Evolutionary conservation across 257 asterid genomes (phyloP), one percentile per base, ranked within the genome.

Genomic region (Anisodus tanguticus): DNA sequence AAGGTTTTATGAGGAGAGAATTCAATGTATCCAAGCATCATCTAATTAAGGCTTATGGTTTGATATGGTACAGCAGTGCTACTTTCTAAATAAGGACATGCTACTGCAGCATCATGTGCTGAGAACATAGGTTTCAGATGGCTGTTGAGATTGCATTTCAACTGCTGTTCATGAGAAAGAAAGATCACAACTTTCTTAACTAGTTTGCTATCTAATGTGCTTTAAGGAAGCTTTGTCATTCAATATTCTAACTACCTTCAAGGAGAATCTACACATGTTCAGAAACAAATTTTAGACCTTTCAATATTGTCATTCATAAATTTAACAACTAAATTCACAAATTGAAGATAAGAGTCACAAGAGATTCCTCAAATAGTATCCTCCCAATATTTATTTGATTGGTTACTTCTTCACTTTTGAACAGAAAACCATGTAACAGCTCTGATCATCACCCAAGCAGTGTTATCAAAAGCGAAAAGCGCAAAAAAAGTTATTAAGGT

Each of bases 101-200:
- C 82, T 53, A 51, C 45, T 49, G 81, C 81, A 76, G 19, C 10
- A 16, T 8, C 62, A 51, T 76, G 6, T 11, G 62, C 58, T 47
- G 59, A 47, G 12, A 72, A n/a, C 41, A 47, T 19, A 47, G 80
- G 8, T 22, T 76, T 49, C 45, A 6, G 13, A 51, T 22, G 39
- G 81, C 43, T 51, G 62, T 51, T 53, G 81, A 76, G 45, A 51
- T 26, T 76, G 81, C 37, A 7, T 77, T 10, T 31, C 59, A 77
- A 13, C 45, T 26, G 82, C 15, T 53, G 64, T 77, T 13, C 63
- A 49, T 77, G 82, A 77, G 64, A 77, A 16, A 53, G 49, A 72
- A 71, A 51, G 47, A 77, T 77, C 64, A 53, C 82, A 74, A 51
- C 62, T 74, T 49, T 74, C 9, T 22, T 11, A 12, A 49, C 62